Conservation (phyloP, 108 stramenopile genomes). For the Skeletonema grethae region DNA sequence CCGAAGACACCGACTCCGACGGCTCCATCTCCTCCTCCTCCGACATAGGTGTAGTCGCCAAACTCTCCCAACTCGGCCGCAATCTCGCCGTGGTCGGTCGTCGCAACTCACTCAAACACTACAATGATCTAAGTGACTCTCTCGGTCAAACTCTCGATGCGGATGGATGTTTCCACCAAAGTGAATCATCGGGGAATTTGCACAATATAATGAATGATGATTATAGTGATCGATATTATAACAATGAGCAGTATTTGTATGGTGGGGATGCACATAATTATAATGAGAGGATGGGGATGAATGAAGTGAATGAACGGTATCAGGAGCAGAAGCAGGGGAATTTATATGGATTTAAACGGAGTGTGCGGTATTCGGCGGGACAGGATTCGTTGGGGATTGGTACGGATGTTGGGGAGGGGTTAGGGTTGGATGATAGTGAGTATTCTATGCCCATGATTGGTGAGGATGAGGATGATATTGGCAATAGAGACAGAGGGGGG, state of each 20-base stretch:
- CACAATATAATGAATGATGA: too few species aligned
- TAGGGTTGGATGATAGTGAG: slow-evolving; percentile 9
- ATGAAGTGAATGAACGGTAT: slow-evolving; percentile 25
- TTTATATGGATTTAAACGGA: slow-evolving; percentile 9
- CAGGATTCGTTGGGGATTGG: background rate
- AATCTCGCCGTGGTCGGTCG: background rate
- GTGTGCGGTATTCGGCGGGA: background rate
- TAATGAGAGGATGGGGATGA: background rate
- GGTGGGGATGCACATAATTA: background rate
- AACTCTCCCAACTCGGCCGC: background rate
- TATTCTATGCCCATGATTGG: slow-evolving; percentile 4
- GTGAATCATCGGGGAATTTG: too few species aligned
- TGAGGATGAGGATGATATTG: background rate
- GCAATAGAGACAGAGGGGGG: background rate
- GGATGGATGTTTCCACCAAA: background rate
- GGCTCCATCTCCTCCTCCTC: background rate
- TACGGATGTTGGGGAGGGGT: background rate
- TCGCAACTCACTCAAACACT: background rate
- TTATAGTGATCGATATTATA: background rate
- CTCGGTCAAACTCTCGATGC: background rate
- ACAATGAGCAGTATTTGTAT: background rate
- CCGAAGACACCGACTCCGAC: background rate
- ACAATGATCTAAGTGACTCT: background rate
- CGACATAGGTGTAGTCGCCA: background rate
- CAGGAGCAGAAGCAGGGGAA: slow-evolving; percentile 15